phyloP scores from a whole-genome alignment of 441 rosid genomes.

The Eruca vesicaria region DNA sequence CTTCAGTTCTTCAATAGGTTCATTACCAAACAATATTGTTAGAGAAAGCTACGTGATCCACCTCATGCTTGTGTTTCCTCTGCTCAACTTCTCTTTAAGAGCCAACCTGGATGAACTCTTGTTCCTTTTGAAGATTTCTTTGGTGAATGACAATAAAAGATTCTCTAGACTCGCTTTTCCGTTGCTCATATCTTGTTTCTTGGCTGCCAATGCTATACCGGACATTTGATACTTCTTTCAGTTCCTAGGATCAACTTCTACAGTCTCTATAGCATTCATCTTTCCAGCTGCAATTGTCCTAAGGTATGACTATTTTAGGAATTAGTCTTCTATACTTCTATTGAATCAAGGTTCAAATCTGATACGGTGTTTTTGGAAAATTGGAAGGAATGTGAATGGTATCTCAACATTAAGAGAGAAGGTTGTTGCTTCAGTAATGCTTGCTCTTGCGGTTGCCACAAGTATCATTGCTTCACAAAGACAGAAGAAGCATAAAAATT shows the following conservation, averaged over 20 bases:
- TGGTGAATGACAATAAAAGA: slow-evolving; percentile 52
- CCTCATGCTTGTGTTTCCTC: slow-evolving; percentile 82
- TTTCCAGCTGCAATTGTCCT: slow-evolving; percentile 78
- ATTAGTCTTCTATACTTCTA: not conserved
- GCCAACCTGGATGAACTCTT: slow-evolving; percentile 63
- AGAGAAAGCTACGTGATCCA: slow-evolving; percentile 82
- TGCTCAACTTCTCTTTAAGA: slow-evolving; percentile 73
- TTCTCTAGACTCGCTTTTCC: slow-evolving; percentile 52
- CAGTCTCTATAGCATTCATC: slow-evolving; percentile 72
- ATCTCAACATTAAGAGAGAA: slow-evolving; percentile 61
- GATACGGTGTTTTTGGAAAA: not conserved
- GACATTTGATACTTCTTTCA: slow-evolving; percentile 81
- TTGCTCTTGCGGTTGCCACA: slow-evolving; percentile 60
- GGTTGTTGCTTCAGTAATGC: slow-evolving; percentile 59
- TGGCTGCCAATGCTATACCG: slow-evolving; percentile 66
- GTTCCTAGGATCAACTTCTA: slow-evolving; percentile 82
- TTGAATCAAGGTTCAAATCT: not conserved
- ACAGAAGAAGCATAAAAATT: slow-evolving; percentile 12
- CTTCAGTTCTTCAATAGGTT: slow-evolving; percentile 48
- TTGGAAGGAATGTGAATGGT: slow-evolving; percentile 61
- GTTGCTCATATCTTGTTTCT: slow-evolving; percentile 48
- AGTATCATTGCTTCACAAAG: slow-evolving; percentile 46
- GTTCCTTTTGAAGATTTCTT: slow-evolving; percentile 44
- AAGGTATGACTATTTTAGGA: slow-evolving; percentile 53
- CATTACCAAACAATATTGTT: slow-evolving; percentile 58